Percentiles rank a stretch among this genome's conserved stretches.
Evolutionary conservation across 208 protist species (phyloP).

Genomic region (Trypanosoma lewisi): DNA sequence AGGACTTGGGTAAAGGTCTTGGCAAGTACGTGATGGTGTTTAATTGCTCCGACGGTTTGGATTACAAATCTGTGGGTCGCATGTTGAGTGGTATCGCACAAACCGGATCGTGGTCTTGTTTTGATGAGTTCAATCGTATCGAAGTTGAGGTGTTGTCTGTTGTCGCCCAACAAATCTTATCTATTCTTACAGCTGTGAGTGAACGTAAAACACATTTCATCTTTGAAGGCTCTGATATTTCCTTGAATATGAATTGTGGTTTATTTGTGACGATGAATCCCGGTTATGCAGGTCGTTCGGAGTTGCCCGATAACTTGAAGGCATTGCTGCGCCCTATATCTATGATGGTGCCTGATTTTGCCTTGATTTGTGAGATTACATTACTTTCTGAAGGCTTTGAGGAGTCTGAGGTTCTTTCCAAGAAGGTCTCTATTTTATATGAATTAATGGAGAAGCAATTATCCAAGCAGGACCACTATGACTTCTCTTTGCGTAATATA

Average conservation of each 20-base stretch:
- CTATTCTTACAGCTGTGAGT: constrained; percentile 89
- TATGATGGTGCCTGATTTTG: constrained; percentile 98
- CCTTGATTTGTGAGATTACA: constrained; percentile 97
- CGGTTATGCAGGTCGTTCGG: constrained; percentile 97
- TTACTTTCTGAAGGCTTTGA: constrained; percentile 97
- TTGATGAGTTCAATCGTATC: constrained; percentile 99
- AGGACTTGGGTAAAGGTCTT: constrained; percentile 97
- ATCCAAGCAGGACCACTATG: constrained; percentile 98
- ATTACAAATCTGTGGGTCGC: constrained; percentile 95
- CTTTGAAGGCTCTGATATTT: constrained; percentile 95
- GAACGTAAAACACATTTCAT: constrained; percentile 82
- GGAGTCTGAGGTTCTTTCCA: constrained; percentile 91
- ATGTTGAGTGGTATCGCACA: constrained; percentile 97
- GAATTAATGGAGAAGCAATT: constrained; percentile 96
- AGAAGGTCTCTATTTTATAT: constrained; percentile 97
- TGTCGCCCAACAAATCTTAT: constrained; percentile 97
- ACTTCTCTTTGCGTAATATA: constrained; percentile 97
- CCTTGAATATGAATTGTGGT: constrained; percentile 95
- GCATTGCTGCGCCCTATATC: constrained; percentile 96
- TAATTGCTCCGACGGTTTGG: constrained; percentile 98
- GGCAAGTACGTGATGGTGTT: constrained; percentile 98
- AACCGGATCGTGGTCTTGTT: constrained; percentile 97
- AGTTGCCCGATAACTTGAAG: constrained; percentile 99
- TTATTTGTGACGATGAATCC: constrained; percentile 99
- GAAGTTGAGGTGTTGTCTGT: constrained; percentile 98